Percentiles rank a stretch among this genome's conserved stretches.
Conservation (phyloP, 2,329 filamentous ascomycete species). For the Aspergillus pseudonomiae region DNA sequence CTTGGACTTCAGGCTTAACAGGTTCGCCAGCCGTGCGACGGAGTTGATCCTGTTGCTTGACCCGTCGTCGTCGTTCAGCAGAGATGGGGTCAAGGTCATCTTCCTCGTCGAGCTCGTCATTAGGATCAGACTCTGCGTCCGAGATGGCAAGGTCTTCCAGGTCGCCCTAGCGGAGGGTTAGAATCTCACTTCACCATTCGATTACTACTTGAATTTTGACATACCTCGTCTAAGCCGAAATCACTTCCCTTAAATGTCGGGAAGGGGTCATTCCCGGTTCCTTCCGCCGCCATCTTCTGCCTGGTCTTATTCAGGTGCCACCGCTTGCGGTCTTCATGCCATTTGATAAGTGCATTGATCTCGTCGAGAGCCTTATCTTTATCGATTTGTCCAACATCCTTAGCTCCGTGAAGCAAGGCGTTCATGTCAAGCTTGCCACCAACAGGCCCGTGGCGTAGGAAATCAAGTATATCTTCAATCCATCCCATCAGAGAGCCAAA, state of each 20-base stretch:
- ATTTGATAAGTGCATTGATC: slow-evolving; percentile 82
- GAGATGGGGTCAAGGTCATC: slow-evolving; percentile 86
- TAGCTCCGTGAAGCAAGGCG: slow-evolving; percentile 80
- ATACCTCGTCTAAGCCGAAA: slow-evolving; percentile 82
- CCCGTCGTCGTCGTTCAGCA: slow-evolving; percentile 77
- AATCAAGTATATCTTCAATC: slow-evolving; percentile 94
- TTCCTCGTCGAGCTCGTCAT: slow-evolving; percentile 68
- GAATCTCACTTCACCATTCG: slow-evolving; percentile 7
- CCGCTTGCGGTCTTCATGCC: slow-evolving; percentile 94
- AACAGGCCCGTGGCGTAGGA: slow-evolving; percentile 79
- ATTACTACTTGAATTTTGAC: slow-evolving; percentile 18
- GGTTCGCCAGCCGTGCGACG: slow-evolving; percentile 82
- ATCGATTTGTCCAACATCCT: slow-evolving; percentile 69
- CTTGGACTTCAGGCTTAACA: slow-evolving; percentile 73
- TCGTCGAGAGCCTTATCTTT: slow-evolving; percentile 73
- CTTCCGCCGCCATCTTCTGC: slow-evolving; percentile 97
- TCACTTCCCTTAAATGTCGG: slow-evolving; percentile 75
- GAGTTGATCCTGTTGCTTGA: slow-evolving; percentile 77
- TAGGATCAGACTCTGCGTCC: slow-evolving; percentile 68
- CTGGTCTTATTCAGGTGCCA: slow-evolving; percentile 98
- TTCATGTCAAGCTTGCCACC: slow-evolving; percentile 93
- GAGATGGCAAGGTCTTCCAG: slow-evolving; percentile 83
- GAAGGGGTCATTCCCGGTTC: slow-evolving; percentile 53
- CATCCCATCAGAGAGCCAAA: slow-evolving; percentile 96
- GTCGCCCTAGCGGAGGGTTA: slow-evolving; percentile 57